Conservation (phyloP, 2,329 filamentous ascomycete genomes). For the Beauveria varroae region DNA sequence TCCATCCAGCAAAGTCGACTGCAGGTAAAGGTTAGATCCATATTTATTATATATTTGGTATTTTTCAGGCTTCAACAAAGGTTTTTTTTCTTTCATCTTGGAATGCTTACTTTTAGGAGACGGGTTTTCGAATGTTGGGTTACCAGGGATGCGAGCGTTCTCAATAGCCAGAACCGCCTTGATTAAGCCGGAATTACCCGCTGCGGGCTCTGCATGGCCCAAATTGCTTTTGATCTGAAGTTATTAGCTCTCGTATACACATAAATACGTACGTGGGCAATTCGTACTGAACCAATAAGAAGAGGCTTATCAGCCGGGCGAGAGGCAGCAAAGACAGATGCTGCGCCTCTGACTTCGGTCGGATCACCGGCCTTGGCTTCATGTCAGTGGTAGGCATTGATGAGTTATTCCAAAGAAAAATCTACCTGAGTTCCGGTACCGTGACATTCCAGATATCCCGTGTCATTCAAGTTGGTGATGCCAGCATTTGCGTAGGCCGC, state of each 20-base stretch:
- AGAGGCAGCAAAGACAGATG: conserved; percentile 18
- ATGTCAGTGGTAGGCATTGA: not conserved
- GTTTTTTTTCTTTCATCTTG: too few species aligned
- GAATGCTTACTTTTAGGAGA: not conserved
- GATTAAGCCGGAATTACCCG: conserved; percentile 22
- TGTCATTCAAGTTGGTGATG: conserved; percentile 2
- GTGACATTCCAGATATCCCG: not conserved
- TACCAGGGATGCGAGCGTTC: conserved; percentile 20
- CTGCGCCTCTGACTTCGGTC: conserved; percentile 12
- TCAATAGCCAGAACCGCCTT: conserved; percentile 23
- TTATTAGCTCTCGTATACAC: not conserved
- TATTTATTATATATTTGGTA: too few species aligned
- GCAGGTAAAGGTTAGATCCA: conserved; percentile 15
- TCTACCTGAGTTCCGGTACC: not conserved
- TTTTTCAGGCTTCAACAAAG: too few species aligned
- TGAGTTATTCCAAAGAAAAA: too few species aligned
- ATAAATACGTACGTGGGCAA: too few species aligned
- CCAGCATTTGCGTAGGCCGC: not conserved
- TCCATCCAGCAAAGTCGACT: conserved; percentile 26
- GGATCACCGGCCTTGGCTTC: conserved; percentile 3
- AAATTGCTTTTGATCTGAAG: conserved; percentile 22
- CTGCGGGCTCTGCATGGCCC: conserved; percentile 24
- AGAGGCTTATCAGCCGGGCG: conserved; percentile 14
- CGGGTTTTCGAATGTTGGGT: conserved; percentile 25
- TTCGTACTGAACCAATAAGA: conserved; percentile 21